Evolutionary conservation across 1,139 yeast genomes (phyloP).

Genomic region (Meyerozyma elateridarum): DNA sequence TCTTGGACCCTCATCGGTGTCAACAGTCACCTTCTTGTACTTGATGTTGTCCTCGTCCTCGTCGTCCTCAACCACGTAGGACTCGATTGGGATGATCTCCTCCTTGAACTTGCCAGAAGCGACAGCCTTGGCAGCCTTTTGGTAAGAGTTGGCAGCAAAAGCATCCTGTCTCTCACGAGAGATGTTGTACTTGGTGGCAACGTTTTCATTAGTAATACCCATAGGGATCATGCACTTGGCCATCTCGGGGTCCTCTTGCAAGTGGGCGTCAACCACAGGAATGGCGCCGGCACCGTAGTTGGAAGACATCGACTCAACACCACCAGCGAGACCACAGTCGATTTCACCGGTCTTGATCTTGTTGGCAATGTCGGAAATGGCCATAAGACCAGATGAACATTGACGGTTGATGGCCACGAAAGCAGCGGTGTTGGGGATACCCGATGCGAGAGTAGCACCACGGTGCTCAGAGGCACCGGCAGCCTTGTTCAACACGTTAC

Average conservation of each 20-base stretch:
- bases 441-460: slow-evolving; percentile 58
- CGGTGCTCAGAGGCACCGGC: slow-evolving; percentile 24
- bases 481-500: slow-evolving; percentile 26
- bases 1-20: slow-evolving; percentile 31
- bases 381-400: slow-evolving; percentile 40
- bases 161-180: slow-evolving; percentile 36
- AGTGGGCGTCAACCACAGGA: slow-evolving; percentile 53
- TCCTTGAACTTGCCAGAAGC: slow-evolving; percentile 30
- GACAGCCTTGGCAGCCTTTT: slow-evolving; percentile 31
- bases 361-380: slow-evolving; percentile 30
- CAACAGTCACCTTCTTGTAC: slow-evolving; percentile 7
- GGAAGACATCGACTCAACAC: slow-evolving; percentile 42
- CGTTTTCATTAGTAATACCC: slow-evolving; percentile 36
- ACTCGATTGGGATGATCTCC: slow-evolving; percentile 32
- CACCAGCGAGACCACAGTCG: slow-evolving; percentile 35
- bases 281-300: slow-evolving; percentile 49
- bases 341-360: slow-evolving; percentile 29
- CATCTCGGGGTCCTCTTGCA: slow-evolving; percentile 17
- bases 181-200: slow-evolving; percentile 28
- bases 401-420: slow-evolving; percentile 37
- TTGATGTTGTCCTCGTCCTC: slow-evolving; percentile 12
- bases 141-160: slow-evolving; percentile 33
- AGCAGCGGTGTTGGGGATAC: slow-evolving; percentile 43
- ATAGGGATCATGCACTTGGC: slow-evolving; percentile 32
- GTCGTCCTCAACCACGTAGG: slow-evolving; percentile 21